A percentile compares a stretch with the other conserved stretches of the same genome.
Evolutionary conservation across 1,284 basidiomycete genomes (phyloP).

Genomic region (Fistulinella staudtii): DNA sequence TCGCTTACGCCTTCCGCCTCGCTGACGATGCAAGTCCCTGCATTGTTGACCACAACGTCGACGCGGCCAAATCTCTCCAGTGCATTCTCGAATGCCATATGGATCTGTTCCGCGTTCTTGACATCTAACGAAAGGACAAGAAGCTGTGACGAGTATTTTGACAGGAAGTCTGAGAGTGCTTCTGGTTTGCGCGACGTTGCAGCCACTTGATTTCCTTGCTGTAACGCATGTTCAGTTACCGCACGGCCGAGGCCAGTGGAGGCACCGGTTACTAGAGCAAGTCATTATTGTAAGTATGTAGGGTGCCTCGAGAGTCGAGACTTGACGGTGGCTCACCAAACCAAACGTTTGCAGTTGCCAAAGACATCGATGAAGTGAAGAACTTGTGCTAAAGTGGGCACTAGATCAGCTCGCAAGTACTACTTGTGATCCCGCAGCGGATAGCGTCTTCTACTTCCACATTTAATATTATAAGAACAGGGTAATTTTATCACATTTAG

Average conservation of each 20-base stretch:
- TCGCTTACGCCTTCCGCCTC: slow-evolving; percentile 35
- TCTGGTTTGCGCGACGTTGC: slow-evolving; percentile 21
- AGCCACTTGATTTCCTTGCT: slow-evolving; percentile 24
- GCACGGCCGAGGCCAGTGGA: slow-evolving; percentile 26
- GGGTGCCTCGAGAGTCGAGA: no score
- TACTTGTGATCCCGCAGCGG: no score
- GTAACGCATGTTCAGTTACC: slow-evolving; percentile 23
- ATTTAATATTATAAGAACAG: no score
- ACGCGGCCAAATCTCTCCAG: slow-evolving; percentile 27
- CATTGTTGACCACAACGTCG: slow-evolving; percentile 36
- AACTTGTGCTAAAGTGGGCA: no score
- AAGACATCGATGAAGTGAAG: no score
- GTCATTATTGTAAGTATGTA: no score
- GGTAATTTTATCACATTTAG: no score
- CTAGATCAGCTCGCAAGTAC: no score
- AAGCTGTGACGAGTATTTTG: slow-evolving; percentile 35
- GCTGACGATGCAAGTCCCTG: slow-evolving; percentile 19
- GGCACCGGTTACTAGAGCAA: slow-evolving; percentile 31
- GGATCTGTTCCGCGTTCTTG: slow-evolving; percentile 15
- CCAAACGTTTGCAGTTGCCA: slow-evolving; percentile 13
- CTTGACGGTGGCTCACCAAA: no score
- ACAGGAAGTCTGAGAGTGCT: slow-evolving; percentile 16
- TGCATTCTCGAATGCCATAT: slow-evolving; percentile 22
- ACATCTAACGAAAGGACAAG: slow-evolving; percentile 38
- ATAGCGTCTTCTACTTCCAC: no score